Evolutionary conservation across 2,329 filamentous ascomycete genomes (phyloP).

Genomic region (Pezicula neosporulosa): DNA sequence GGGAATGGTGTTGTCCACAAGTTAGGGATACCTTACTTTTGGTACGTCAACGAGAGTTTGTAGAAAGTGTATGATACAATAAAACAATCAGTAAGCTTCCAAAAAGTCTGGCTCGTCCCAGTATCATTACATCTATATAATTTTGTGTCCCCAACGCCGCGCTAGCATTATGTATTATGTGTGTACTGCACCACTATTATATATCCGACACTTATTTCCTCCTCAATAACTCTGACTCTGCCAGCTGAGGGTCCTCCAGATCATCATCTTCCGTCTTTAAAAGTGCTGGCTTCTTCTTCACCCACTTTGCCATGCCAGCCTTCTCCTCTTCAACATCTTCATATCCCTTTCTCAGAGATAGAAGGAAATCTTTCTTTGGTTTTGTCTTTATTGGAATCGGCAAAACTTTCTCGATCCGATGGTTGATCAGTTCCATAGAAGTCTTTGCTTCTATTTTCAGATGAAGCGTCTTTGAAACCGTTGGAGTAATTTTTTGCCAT

Average conservation of each 20-base stretch:
- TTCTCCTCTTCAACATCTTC: slow-evolving; percentile 31
- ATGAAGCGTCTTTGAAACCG: slow-evolving; percentile 42
- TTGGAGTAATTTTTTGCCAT: slow-evolving; percentile 66
- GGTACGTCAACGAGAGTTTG: slow-evolving; percentile 14
- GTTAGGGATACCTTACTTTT: slow-evolving; percentile 14
- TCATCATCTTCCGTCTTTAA: no score
- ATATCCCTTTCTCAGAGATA: slow-evolving; percentile 20
- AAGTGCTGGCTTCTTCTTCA: not conserved
- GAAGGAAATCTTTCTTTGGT: slow-evolving; percentile 62
- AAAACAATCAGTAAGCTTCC: slow-evolving; percentile 10
- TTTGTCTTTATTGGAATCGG: slow-evolving; percentile 56
- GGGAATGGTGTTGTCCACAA: slow-evolving; percentile 3
- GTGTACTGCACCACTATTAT: not conserved
- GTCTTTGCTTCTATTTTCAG: slow-evolving; percentile 72
- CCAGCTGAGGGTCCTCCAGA: no score
- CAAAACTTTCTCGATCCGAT: slow-evolving; percentile 67
- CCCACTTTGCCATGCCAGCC: slow-evolving; percentile 21
- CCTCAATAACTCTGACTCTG: not conserved
- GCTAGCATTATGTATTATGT: not conserved
- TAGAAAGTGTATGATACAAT: slow-evolving; percentile 31
- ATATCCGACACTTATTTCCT: not conserved
- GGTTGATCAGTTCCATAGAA: slow-evolving; percentile 68
- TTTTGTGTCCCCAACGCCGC: not conserved
- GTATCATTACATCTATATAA: not conserved
- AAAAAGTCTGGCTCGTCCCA: not conserved